A percentile compares a stretch with the other conserved stretches of the same genome.
Conservation (phyloP, 768 basidiomycete genomes). For the Grammothele lineata region DNA sequence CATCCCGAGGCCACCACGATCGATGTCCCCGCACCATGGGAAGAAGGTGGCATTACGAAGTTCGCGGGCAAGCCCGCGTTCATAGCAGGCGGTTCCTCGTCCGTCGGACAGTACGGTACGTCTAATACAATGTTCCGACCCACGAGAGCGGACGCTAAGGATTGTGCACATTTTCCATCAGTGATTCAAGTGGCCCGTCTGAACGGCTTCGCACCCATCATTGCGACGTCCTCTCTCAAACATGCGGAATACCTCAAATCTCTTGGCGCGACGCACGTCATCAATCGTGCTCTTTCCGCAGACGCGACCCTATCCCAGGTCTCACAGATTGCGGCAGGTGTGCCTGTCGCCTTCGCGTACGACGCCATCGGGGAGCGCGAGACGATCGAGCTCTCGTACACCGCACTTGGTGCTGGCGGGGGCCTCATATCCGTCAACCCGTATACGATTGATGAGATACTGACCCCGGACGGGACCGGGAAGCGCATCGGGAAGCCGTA, state of each 20-base stretch:
- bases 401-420: slow-evolving; percentile 16
- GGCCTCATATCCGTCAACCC: slow-evolving; percentile 9
- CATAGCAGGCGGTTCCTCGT: too few relatives aligned
- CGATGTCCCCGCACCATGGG: too few relatives aligned
- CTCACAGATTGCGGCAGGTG: neutral
- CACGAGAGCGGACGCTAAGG: too few relatives aligned
- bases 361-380: slow-evolving; percentile 13
- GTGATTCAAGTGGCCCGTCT: too few relatives aligned
- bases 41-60: too few relatives aligned
- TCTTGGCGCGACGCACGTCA: slow-evolving; percentile 23
- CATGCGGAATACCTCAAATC: slow-evolving; percentile 12
- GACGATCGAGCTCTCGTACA: slow-evolving; percentile 12
- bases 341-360: slow-evolving; percentile 15
- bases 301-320: neutral
- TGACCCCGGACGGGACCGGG: slow-evolving; percentile 1
- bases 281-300: slow-evolving; percentile 14
- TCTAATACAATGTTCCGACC: too few relatives aligned
- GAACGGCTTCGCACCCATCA: too few relatives aligned
- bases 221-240: slow-evolving; percentile 12
- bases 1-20: too few relatives aligned
- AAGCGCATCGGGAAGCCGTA: slow-evolving; percentile 12
- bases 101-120: too few relatives aligned
- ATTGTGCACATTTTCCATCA: too few relatives aligned
- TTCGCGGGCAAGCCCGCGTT: too few relatives aligned
- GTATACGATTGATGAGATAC: neutral